Base-by-base conservation (phyloP, 2,329 filamentous ascomycete genomes). In the Colletotrichum viniferum region DNA sequence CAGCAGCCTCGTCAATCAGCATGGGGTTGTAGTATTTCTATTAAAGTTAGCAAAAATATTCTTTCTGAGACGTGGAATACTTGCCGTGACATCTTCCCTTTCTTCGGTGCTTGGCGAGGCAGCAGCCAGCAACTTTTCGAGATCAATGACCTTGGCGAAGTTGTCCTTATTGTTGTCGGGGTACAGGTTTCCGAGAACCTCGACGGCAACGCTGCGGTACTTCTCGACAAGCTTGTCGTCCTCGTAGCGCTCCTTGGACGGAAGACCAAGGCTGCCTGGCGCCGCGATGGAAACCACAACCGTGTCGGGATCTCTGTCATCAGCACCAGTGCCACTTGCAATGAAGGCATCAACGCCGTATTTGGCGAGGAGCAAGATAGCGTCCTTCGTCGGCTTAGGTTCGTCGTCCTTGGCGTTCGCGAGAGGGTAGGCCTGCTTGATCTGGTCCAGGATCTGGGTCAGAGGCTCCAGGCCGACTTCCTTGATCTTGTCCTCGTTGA, bases 11-110 rank as follows among this genome's bases (percentile, higher is more conserved):
- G 13, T 88, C 83, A 21, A 93, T 82, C 10, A 87, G 87, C 81
- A 89, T 89, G 2, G 92, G 92, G 79, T 94, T 94, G 82, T 94
- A 94, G 77, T 90, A 91, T 85, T 93, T 90, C 85, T 87, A 48
- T 24, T 12, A n/a, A 4, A 36, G 61, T 74, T 18, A 76, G 62
- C 43, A 55, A 55, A 18, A 8, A 1, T 16, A 5, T 26, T 26
- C n/a, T 0, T 1, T 30, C 0, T 5, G 24, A 26, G 66, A 4
- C 28, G 12, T 9, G 0, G 5, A 12, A 6, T 9, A 67, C 83
- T 80, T 77, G 87, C 86, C 14, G 91, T 92, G 61, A 93, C 90
- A 81, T 93, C 91, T 74, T 91, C 85, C 21, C 87, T 87, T 70
- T 91, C 89, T 80, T 91, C 88, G 3, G 89, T 87, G 76, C 89